Base-by-base conservation (phyloP, 2,329 filamentous ascomycete genomes). In the Pestalotiopsis sp. region DNA sequence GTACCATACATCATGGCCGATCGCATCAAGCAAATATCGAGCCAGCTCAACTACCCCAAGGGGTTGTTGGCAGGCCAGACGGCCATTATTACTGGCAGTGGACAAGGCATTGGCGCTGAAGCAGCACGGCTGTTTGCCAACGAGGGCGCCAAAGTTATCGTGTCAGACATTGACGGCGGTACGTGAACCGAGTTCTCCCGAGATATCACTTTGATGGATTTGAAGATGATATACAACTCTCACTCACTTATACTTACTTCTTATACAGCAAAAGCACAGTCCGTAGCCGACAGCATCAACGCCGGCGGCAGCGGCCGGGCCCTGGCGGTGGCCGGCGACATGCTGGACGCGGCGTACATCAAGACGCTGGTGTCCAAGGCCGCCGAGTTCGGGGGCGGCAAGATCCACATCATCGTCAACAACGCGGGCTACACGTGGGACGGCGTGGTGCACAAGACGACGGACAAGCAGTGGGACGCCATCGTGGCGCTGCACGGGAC, bases 341-440 rank as follows among this genome's bases (percentile, higher is more conserved):
- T 97, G 77, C 86, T 94, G 25, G 87, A 93, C 77, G 84, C 89
- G 61, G 82, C 84, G 23, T 95, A 96, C 80, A 86, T 95, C 77
- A 85, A 89, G 70, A 83, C 85, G 11, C 87, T 97, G n/a, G 89
- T 97, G 31, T 85, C 90, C 77, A 89, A 90, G 76, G 87, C 93
- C 0, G 94, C 93, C 1, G 91, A 91, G 62, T 97, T 97, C 77
- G 94, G 94, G 69, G 84, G 87, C 72, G 94, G 93, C 76, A 97
- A 97, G 85, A 94, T 97, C 71, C 92, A 97, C 80, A 92, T 96
- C 78, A 91, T 97, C 68, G 92, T 97, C 69, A 97, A 97, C 82
- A 97, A 97, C 79, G 94, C 94, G 0, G 94, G 93, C 57, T 97
- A 93, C 82, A 97, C 94, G 0, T 97, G 94, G 93, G 94, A 97